A percentile compares a stretch with the other conserved stretches of the same genome.
Conservation (phyloP, 1,284 basidiomycete species). For the Meripilus lineatus region DNA sequence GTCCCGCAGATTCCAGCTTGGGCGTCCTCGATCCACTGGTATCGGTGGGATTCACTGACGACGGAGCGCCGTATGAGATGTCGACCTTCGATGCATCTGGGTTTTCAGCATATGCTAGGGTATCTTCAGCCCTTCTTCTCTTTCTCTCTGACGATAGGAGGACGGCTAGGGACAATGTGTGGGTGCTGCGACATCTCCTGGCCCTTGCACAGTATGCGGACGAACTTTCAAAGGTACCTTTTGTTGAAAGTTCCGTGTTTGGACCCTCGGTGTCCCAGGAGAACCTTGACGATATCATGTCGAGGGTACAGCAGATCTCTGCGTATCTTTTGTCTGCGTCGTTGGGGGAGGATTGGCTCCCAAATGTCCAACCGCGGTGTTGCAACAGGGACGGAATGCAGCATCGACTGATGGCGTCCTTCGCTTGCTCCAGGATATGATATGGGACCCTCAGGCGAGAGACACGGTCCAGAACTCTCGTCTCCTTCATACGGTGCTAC, state of each 20-base stretch:
- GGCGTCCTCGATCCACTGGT: constrained; percentile 61
- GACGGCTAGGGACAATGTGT: constrained; percentile 53
- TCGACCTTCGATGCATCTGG: constrained; percentile 42
- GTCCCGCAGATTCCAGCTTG: constrained; percentile 51
- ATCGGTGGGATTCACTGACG: constrained; percentile 34
- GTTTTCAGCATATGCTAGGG: constrained; percentile 61
- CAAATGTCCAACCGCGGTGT: constrained; percentile 33
- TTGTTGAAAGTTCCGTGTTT: constrained; percentile 46
- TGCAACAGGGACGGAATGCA: constrained; percentile 22
- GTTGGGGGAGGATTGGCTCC: constrained; percentile 49
- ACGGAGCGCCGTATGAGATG: constrained; percentile 7
- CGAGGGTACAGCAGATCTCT: constrained; percentile 53
- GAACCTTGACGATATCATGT: constrained; percentile 41
- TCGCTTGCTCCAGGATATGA: constrained; percentile 39
- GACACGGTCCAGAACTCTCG: constrained; percentile 53
- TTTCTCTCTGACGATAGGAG: constrained; percentile 60
- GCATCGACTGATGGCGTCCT: constrained; percentile 28
- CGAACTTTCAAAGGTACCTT: constrained; percentile 50
- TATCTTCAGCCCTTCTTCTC: constrained; percentile 54
- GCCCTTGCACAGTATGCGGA: constrained; percentile 53
- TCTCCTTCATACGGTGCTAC: constrained; percentile 56
- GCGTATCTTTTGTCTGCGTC: constrained; percentile 64
- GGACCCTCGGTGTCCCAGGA: constrained; percentile 29
- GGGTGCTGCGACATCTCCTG: constrained; percentile 61
- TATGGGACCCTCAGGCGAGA: constrained; percentile 30